Conservation (phyloP, 164 flowering plant species). For the Magnolia officinalis region DNA sequence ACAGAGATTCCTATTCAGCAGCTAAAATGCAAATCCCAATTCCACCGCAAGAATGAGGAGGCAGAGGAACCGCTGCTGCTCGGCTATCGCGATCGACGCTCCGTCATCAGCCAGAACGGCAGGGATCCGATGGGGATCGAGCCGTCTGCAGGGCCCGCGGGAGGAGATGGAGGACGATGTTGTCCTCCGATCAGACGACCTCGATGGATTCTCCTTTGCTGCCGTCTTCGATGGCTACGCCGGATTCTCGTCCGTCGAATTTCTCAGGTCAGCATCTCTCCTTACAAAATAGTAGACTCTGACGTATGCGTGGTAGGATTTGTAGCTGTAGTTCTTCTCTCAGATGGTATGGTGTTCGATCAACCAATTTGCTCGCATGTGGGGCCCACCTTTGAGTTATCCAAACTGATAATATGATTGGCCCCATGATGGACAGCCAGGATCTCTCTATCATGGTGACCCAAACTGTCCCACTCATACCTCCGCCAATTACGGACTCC, state of each 20-base stretch:
- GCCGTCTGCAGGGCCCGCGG: slow-evolving; percentile 57
- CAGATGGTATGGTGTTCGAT: no score
- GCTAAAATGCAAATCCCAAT: slow-evolving; percentile 19
- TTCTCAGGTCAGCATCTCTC: slow-evolving; percentile 45
- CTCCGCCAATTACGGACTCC: no score
- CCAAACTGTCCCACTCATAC: no score
- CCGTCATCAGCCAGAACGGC: slow-evolving; percentile 38
- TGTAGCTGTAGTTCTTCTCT: no score
- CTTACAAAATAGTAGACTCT: background rate
- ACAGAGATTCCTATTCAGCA: slow-evolving; percentile 44
- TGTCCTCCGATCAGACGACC: slow-evolving; percentile 54
- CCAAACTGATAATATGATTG: no score
- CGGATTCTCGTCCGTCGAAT: slow-evolving; percentile 79
- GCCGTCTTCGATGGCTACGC: slow-evolving; percentile 97
- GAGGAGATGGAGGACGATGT: slow-evolving; percentile 95
- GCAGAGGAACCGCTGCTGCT: slow-evolving; percentile 37
- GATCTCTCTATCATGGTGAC: no score
- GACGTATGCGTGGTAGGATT: no score
- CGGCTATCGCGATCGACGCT: slow-evolving; percentile 75
- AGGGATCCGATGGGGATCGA: slow-evolving; percentile 71
- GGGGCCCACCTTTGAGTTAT: no score
- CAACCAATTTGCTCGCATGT: no score
- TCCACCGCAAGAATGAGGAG: slow-evolving; percentile 10
- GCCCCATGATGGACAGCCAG: no score
- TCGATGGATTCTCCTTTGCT: slow-evolving; percentile 73